Conservation (phyloP, 2,329 filamentous ascomycete genomes). For the Acrocalymma vagum region DNA sequence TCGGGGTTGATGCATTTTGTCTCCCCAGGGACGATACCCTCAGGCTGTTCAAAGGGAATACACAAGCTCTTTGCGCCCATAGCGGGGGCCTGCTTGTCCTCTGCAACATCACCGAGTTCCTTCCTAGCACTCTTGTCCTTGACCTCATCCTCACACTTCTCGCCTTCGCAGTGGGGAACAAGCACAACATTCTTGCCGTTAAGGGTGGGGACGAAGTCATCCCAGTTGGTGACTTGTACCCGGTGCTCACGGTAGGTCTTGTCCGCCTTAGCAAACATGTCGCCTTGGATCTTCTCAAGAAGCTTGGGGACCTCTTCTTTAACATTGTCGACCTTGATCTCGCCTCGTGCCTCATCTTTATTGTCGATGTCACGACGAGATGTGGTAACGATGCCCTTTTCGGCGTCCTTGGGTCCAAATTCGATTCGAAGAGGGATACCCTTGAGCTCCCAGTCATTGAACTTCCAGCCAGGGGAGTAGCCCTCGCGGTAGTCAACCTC, state of each 20-base stretch:
- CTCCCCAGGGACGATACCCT: constrained; percentile 78
- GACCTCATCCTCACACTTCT: constrained; percentile 90
- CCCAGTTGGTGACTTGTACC: constrained; percentile 83
- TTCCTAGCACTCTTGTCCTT: constrained; percentile 89
- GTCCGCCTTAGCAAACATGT: constrained; percentile 81
- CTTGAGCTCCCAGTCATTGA: constrained; percentile 98
- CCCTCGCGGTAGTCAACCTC: constrained; percentile 87
- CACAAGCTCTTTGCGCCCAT: constrained; percentile 82
- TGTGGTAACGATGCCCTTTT: constrained; percentile 82
- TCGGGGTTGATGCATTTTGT: constrained; percentile 94
- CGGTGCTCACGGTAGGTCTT: constrained; percentile 81
- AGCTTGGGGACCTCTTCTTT: constrained; percentile 77
- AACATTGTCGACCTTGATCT: constrained; percentile 78
- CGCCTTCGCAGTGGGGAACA: constrained; percentile 86
- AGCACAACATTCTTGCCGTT: constrained; percentile 93
- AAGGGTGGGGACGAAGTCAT: constrained; percentile 87
- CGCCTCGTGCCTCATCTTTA: constrained; percentile 68
- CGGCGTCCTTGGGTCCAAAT: constrained; percentile 93
- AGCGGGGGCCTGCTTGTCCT: constrained; percentile 77
- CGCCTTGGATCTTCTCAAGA: constrained; percentile 87
- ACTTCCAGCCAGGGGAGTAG: constrained; percentile 94
- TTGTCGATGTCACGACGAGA: constrained; percentile 86
- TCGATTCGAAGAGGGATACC: constrained; percentile 94
- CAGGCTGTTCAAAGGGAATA: constrained; percentile 87
- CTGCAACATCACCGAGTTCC: constrained; percentile 69